Evolutionary conservation across 331 rosid species (phyloP), one percentile per base, ranked within the genome.

Genomic region (Telfairia occidentalis): DNA sequence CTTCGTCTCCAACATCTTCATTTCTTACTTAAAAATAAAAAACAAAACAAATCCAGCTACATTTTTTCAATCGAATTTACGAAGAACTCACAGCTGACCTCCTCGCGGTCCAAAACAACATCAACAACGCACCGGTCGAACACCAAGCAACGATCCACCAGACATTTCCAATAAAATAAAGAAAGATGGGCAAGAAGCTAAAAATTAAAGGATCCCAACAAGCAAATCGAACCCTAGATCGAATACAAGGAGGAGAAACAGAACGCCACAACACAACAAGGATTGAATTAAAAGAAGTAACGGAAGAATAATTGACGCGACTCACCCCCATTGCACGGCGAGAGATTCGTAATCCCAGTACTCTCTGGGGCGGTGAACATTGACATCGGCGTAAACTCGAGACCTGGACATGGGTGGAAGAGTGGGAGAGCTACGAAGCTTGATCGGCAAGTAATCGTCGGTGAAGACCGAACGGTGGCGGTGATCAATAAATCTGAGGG

Each of bases 311-410:
- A 9, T 38, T 66, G 21, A 16, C 1, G 37, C 2, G 3, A 37
- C 5, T 37, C 61, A 82, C 88, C 86, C 79, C 84, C 88, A 85
- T 12, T 85, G 86, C 29, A 85, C 76, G 48, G 75, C 57, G 59
- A 75, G 78, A 40, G 84, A 75, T 53, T 85, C 88, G 78, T 85
- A 82, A 59, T 82, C 88, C 86, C 86, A 82, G 73, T 85, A 85
- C 9, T 85, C 88, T 34, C 78, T 78, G 7, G 86, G 84, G 55
- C 86, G 88, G 10, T 79, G 81, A 57, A 80, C 78, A 40, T 85
- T 82, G 61, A 85, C 75, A 65, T 85, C 84, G 0, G 84, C 64
- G 78, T 82, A 85, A 40, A 85, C 83, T 64, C 86, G 83, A 75
- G 88, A 82, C 53, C 61, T 75, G 54, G 88, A 85, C 73, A 65